Conservation (phyloP, 139 green algal genomes). For the Tetraselmis striata region DNA sequence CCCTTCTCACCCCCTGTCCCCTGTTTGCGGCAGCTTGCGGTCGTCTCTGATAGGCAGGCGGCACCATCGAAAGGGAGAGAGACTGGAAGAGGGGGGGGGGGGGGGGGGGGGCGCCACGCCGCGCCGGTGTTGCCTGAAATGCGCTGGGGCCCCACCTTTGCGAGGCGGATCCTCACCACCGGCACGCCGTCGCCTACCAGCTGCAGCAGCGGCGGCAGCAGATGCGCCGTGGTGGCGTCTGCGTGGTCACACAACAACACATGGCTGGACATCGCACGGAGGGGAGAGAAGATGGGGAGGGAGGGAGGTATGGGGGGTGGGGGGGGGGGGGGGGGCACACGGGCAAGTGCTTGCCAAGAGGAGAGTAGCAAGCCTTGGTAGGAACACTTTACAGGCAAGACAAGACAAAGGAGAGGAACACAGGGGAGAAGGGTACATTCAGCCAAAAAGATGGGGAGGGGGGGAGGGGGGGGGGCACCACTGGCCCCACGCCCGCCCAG, state of each 20-base stretch:
- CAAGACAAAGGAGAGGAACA: too few relatives aligned
- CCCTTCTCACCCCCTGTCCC: too few relatives aligned
- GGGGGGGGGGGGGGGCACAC: neutral
- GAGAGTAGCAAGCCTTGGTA: too few relatives aligned
- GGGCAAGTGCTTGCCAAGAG: too few relatives aligned
- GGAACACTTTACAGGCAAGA: too few relatives aligned
- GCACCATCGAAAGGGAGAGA: too few relatives aligned
- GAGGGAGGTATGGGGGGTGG: neutral
- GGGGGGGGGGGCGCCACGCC: too few relatives aligned
- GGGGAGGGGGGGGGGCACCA: neutral
- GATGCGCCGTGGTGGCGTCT: neutral
- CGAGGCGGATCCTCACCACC: neutral
- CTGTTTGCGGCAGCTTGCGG: too few relatives aligned
- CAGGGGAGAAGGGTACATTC: too few relatives aligned
- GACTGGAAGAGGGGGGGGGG: too few relatives aligned
- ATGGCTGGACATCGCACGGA: neutral
- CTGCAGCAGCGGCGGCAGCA: neutral
- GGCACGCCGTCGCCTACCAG: neutral
- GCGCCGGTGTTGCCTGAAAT: too few relatives aligned
- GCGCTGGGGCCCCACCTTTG: neutral
- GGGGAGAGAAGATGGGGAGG: neutral
- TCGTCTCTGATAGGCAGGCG: too few relatives aligned
- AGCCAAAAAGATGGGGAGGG: neutral
- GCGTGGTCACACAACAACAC: neutral
- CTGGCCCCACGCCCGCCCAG: neutral